phyloP scores from a whole-genome alignment of 2,329 filamentous ascomycete genomes.

The Xylaria sp. region DNA sequence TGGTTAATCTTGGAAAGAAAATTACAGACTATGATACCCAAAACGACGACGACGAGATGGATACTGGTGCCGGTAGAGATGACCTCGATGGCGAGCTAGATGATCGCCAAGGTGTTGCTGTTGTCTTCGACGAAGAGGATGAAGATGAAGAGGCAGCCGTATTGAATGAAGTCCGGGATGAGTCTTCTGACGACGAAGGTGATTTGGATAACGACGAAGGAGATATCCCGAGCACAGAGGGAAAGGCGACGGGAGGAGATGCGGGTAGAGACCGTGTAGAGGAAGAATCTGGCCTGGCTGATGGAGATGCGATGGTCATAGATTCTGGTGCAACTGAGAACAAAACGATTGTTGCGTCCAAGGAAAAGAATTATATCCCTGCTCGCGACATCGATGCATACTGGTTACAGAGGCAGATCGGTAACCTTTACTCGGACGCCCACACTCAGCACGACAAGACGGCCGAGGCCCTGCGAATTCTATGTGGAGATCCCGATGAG shows the following conservation, averaged over 20 bases:
- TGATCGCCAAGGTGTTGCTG: slow-evolving; percentile 94
- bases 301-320: slow-evolving; percentile 83
- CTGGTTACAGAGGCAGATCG: slow-evolving; percentile 95
- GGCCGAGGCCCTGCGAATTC: slow-evolving; percentile 80
- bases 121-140: slow-evolving; percentile 92
- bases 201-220: slow-evolving; percentile 68
- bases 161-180: slow-evolving; percentile 87
- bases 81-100: slow-evolving; percentile 81
- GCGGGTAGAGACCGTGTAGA: slow-evolving; percentile 60
- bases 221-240: slow-evolving; percentile 65
- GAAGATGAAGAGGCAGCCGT: slow-evolving; percentile 84
- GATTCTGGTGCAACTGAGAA: slow-evolving; percentile 69
- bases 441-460: slow-evolving; percentile 96
- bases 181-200: slow-evolving; percentile 84
- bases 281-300: slow-evolving; percentile 61
- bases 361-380: slow-evolving; percentile 72
- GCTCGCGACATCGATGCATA: slow-evolving; percentile 96
- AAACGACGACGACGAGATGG: slow-evolving; percentile 92
- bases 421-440: slow-evolving; percentile 86
- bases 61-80: slow-evolving; percentile 71
- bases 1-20: slow-evolving; percentile 97
- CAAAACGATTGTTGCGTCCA: slow-evolving; percentile 58
- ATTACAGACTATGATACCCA: slow-evolving; percentile 98
- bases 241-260: slow-evolving; percentile 61
- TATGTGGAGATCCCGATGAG: slow-evolving; percentile 78